These are phyloP conservation scores for Fusarium azukiicola DNA, from an alignment of 2,329 filamentous ascomycete genomes.

Conservation along the genomic window DNA sequence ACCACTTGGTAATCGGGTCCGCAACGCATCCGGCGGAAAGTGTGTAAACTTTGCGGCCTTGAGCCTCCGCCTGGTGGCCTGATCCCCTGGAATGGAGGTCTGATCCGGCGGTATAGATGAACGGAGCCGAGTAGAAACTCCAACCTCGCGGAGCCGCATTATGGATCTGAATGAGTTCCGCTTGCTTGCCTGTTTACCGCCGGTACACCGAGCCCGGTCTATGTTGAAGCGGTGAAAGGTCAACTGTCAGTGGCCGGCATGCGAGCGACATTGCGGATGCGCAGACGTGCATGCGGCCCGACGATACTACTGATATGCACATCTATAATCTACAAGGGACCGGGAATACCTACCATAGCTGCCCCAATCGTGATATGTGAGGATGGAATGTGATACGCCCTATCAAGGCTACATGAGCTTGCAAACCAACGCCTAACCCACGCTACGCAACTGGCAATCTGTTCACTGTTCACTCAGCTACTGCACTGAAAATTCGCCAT, in stretches of 20 bases:
- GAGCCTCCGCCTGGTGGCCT: not conserved
- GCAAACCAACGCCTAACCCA: no score
- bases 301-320: not conserved
- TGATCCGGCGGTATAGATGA: not conserved
- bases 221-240: not conserved
- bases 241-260: not conserved
- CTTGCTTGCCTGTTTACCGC: not conserved
- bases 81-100: not conserved
- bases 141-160: not conserved
- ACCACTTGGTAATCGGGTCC: slow-evolving; percentile 7
- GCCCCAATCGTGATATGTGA: not conserved
- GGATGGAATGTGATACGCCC: not conserved
- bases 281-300: not conserved
- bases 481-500: not conserved
- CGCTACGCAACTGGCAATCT: not conserved
- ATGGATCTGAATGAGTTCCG: not conserved
- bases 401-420: not conserved
- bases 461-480: not conserved
- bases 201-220: not conserved
- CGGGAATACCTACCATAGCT: no score
- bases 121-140: not conserved
- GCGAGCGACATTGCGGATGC: not conserved
- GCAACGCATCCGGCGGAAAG: slow-evolving; percentile 1
- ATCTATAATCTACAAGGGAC: not conserved
- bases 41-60: slow-evolving; percentile 1